These are phyloP conservation scores for Kitagawia praeruptora DNA, from an alignment of 129 eudicot species.

Conservation along the genomic window DNA sequence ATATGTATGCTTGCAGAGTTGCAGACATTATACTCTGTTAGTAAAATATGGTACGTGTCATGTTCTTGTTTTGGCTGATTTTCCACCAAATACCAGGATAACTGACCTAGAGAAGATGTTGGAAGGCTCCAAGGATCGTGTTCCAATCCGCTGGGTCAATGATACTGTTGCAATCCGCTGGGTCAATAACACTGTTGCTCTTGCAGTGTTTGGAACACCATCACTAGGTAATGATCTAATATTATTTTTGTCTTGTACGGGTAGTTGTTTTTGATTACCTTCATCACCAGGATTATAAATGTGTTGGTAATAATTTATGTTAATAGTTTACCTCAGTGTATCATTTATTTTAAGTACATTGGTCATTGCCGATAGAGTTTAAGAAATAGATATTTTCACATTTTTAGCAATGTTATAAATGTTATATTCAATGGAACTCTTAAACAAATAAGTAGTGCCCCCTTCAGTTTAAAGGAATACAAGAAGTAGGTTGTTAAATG, in stretches of 20 bases:
- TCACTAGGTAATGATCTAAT: conserved; percentile 45
- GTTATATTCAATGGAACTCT: not conserved
- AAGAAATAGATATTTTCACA: not conserved
- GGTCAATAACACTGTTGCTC: conserved; percentile 80
- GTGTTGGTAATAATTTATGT: not conserved
- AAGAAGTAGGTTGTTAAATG: not conserved
- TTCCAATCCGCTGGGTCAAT: conserved; percentile 81
- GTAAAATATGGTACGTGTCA: conserved; percentile 81
- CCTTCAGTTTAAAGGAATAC: not conserved
- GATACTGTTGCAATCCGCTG: conserved; percentile 91
- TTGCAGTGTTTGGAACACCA: conserved; percentile 88
- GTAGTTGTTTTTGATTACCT: not conserved
- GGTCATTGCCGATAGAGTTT: not conserved
- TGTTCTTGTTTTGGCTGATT: conserved; percentile 75
- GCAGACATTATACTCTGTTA: conserved; percentile 31
- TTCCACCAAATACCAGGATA: conserved; percentile 68
- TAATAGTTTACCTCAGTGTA: not conserved
- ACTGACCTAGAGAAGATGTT: conserved; percentile 71
- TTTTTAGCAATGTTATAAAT: not conserved
- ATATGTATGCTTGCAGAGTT: too few relatives aligned
- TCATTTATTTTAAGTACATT: not conserved
- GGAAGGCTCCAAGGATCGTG: conserved; percentile 53
- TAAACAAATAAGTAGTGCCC: not conserved
- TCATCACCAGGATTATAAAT: not conserved
- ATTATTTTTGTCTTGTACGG: not conserved